Percentiles rank a stretch among this genome's conserved stretches.
Conservation (phyloP, 495 filamentous ascomycete genomes). For the Gamarada debralockiae region DNA sequence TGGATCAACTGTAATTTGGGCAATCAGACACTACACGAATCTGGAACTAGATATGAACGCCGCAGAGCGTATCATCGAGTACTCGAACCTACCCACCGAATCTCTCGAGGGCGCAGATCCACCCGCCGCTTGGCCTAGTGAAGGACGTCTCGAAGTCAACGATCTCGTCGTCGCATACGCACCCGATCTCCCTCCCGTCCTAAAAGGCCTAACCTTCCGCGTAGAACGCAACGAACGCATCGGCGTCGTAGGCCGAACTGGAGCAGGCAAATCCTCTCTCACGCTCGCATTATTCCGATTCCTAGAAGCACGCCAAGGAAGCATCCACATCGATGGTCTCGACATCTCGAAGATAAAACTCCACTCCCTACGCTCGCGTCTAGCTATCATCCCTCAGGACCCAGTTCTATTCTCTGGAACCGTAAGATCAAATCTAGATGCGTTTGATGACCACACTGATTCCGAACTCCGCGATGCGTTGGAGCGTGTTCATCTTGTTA, state of each 20-base stretch:
- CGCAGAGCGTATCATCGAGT: slow-evolving; percentile 79
- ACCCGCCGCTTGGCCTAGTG: slow-evolving; percentile 76
- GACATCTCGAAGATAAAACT: slow-evolving; percentile 74
- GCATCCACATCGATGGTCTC: slow-evolving; percentile 69
- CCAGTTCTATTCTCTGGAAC: slow-evolving; percentile 87
- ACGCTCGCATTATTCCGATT: slow-evolving; percentile 84
- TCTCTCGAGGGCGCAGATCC: slow-evolving; percentile 53
- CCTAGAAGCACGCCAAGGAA: slow-evolving; percentile 66
- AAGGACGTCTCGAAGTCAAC: slow-evolving; percentile 68
- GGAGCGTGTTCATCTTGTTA: slow-evolving; percentile 65
- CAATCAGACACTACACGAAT: slow-evolving; percentile 49
- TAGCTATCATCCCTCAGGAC: slow-evolving; percentile 85
- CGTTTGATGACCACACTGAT: slow-evolving; percentile 71
- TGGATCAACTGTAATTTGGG: slow-evolving; percentile 51
- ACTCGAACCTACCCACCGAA: slow-evolving; percentile 68
- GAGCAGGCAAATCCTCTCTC: slow-evolving; percentile 82
- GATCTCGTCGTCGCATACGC: slow-evolving; percentile 76
- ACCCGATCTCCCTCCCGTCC: slow-evolving; percentile 66
- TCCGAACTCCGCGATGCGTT: slow-evolving; percentile 70
- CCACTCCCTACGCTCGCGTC: slow-evolving; percentile 65
- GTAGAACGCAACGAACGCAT: slow-evolving; percentile 71
- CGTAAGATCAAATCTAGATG: slow-evolving; percentile 76
- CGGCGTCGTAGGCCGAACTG: slow-evolving; percentile 82
- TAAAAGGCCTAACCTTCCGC: slow-evolving; percentile 70
- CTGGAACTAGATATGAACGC: slow-evolving; percentile 82